Conservation (phyloP, 2,329 filamentous ascomycete species). For the Grosmannia clavigera region DNA sequence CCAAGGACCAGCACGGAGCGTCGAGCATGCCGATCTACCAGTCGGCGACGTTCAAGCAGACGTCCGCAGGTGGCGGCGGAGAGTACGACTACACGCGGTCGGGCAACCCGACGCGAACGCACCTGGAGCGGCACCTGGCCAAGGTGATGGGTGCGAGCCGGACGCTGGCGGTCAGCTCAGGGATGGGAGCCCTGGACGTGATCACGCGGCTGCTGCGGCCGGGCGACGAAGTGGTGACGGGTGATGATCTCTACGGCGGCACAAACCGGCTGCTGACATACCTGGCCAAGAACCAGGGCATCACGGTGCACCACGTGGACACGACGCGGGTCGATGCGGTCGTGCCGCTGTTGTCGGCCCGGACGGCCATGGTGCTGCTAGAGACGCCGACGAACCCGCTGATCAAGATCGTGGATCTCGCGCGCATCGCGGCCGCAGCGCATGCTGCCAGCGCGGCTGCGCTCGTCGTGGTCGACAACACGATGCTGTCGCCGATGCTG, state of each 20-base stretch:
- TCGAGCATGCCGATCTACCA: conserved; percentile 97
- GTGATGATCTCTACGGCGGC: conserved; percentile 92
- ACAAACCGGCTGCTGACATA: conserved; percentile 91
- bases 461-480: conserved; percentile 91
- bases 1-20: conserved; percentile 91
- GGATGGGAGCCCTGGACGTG: conserved; percentile 95
- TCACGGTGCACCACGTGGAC: conserved; percentile 91
- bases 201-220: conserved; percentile 83
- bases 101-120: conserved; percentile 90
- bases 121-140: conserved; percentile 89
- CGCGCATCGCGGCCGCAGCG: conserved; percentile 60
- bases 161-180: conserved; percentile 84
- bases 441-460: conserved; percentile 69
- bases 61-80: conserved; percentile 62
- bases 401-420: conserved; percentile 94
- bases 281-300: conserved; percentile 76
- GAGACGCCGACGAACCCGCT: conserved; percentile 96
- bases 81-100: conserved; percentile 99
- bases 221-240: conserved; percentile 93
- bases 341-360: conserved; percentile 52
- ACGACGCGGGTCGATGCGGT: conserved; percentile 71
- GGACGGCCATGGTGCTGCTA: conserved; percentile 89
- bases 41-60: conserved; percentile 96
- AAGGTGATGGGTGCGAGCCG: conserved; percentile 97
- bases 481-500: conserved; percentile 93